A percentile compares a stretch with the other conserved stretches of the same genome.
Evolutionary conservation across 345 rosid genomes (phyloP).

Genomic region (Gossypium anomalum): DNA sequence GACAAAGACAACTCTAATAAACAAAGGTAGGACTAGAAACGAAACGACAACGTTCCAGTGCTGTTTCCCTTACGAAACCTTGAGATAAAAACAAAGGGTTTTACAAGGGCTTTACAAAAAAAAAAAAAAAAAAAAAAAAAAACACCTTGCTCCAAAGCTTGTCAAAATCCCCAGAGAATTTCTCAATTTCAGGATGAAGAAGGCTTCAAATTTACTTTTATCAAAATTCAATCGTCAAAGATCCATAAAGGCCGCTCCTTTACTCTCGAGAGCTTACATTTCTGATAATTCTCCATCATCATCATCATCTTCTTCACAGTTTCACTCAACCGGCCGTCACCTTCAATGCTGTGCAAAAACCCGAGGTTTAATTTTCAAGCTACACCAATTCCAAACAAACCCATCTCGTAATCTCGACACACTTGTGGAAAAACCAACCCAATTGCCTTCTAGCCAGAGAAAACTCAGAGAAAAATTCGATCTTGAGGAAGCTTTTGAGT

Average conservation of each 20-base stretch:
- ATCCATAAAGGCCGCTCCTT: slow-evolving; percentile 24
- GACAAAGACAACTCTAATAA: too few relatives aligned
- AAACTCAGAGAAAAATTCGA: slow-evolving; percentile 50
- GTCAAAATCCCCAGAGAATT: neutral
- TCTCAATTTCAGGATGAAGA: slow-evolving; percentile 44
- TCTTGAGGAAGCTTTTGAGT: slow-evolving; percentile 84
- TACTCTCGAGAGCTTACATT: slow-evolving; percentile 21
- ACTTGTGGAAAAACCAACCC: slow-evolving; percentile 44
- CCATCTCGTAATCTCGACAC: slow-evolving; percentile 48
- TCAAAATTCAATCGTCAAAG: slow-evolving; percentile 39
- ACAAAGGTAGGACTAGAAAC: neutral
- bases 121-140: too few relatives aligned
- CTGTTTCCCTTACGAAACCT: neutral
- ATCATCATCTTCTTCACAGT: slow-evolving; percentile 19
- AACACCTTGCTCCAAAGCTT: neutral
- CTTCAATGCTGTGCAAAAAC: slow-evolving; percentile 36
- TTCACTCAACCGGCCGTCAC: slow-evolving; percentile 17
- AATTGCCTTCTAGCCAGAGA: slow-evolving; percentile 46
- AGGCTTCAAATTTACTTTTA: slow-evolving; percentile 48
- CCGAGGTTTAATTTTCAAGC: slow-evolving; percentile 29
- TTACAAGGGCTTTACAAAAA: slow-evolving; percentile 28
- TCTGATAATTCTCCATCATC: slow-evolving; percentile 25
- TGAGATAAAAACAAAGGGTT: slow-evolving; percentile 13
- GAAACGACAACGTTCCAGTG: neutral
- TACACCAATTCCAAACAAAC: slow-evolving; percentile 30